Evolutionary conservation across 371 early-diverging fungal genomes (phyloP).

Genomic region (Rhizopus delemar): DNA sequence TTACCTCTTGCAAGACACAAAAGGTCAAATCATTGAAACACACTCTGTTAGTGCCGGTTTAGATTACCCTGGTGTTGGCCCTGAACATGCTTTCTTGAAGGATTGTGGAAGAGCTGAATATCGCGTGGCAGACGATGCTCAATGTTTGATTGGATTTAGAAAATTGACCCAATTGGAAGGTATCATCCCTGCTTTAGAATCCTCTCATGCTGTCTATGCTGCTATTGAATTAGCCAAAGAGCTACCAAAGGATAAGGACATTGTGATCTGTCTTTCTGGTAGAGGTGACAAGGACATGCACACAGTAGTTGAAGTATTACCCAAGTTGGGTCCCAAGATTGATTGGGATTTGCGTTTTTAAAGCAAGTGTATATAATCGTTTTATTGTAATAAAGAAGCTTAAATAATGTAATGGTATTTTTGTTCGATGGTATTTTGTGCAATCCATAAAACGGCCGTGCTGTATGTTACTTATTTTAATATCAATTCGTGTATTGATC

Average conservation of each 20-base stretch:
- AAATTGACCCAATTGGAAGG: conserved; percentile 86
- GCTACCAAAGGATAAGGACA: conserved; percentile 76
- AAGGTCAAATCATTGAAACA: conserved; percentile 95
- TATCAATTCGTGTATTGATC: neutral
- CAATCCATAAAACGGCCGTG: neutral
- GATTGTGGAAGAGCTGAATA: conserved; percentile 87
- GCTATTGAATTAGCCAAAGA: conserved; percentile 79
- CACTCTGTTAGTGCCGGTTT: conserved; percentile 95
- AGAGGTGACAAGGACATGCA: conserved; percentile 98
- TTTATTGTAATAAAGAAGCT: neutral
- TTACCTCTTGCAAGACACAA: conserved; percentile 87
- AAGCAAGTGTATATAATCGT: neutral
- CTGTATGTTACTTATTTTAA: neutral
- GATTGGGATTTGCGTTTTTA: conserved; percentile 89
- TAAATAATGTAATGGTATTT: neutral
- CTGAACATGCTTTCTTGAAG: conserved; percentile 93
- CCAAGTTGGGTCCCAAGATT: conserved; percentile 86
- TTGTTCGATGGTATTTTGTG: neutral
- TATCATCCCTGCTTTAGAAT: conserved; percentile 94
- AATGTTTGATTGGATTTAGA: conserved; percentile 89
- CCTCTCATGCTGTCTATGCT: conserved; percentile 89
- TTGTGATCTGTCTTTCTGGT: conserved; percentile 91
- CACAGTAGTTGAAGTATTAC: conserved; percentile 89
- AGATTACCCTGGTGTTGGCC: conserved; percentile 97
- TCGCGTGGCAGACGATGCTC: conserved; percentile 79